Base-by-base conservation (phyloP, 2,329 filamentous ascomycete genomes). In the Coniochaeta pulveracea region DNA sequence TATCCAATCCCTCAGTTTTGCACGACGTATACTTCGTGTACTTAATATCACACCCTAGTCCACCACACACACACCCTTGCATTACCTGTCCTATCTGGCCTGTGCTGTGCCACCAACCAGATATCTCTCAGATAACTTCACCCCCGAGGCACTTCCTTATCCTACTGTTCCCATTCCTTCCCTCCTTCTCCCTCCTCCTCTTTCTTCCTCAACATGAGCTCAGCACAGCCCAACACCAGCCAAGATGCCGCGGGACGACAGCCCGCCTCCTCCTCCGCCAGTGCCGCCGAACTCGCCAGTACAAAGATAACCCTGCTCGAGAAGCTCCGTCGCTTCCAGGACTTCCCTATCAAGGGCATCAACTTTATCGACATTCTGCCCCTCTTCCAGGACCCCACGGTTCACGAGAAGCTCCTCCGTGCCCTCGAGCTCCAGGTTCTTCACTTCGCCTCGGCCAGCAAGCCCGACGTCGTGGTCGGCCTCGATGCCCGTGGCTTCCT, bases 341-440 rank as follows among this genome's bases (percentile, higher is more conserved):
- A 96, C 68, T 96, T 95, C 64, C 89, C 89, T 38, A 79, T 81
- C 44, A 78, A 82, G 28, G 89, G 91, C 57, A 89, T 98, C 54
- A 71, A 93, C 50, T 98, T 98, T 61, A 85, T 95, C 65, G 91
- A 98, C 56, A 96, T 98, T 61, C 80, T 98, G 59, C 91, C 91
- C 40, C 80, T 96, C 54, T 96, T 98, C 67, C 77, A 84, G 55
- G 72, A 85, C 52, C 76, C 79, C 35, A 53, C 57, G 33, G 68
- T 83, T 40, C 89, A 95, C 63, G 67, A 72, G 46, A 70, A 76
- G 36, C 79, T 98, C 38, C 67, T 95, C 55, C 74, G 78, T 49
- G 85, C 85, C 31, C 80, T 96, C 46, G 83, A 93, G 60, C 69
- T 95, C 41, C 80, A 93, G 57, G 70, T 93, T 43, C 61, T 71